Evolutionary conservation across 2,329 filamentous ascomycete genomes (phyloP), one percentile per base, ranked within the genome.

Genomic region (Trichophyton verrucosum): DNA sequence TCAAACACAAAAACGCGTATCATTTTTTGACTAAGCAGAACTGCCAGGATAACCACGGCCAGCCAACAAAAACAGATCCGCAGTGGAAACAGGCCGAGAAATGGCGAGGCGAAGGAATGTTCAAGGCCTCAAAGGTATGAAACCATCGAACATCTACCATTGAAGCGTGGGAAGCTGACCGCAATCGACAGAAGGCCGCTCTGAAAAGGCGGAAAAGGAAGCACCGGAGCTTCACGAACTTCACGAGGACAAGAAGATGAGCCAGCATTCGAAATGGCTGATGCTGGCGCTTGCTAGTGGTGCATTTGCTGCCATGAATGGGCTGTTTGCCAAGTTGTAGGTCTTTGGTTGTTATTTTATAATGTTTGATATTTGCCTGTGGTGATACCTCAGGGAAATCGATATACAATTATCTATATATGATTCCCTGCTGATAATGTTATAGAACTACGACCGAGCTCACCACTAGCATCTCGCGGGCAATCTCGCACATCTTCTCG

Each of bases 261-360:
- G 49, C 49, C 49, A 53, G 49, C 63, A 64, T 22, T 66, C 69
- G 56, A 71, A 71, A 64, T 80, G 77, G 77, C 75, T 86, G 53
- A 67, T 82, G 63, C 77, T 84, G 61, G 83, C 83, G 55, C 72
- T 85, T 40, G 77, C 81, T n/a, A 83, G 80, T 65, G 83, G 83
- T 61, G 77, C 78, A 46, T 86, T 83, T 69, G 83, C 83, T 17
- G 82, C 83, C 9, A 75, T 84, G 66, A 86, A 86, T 65, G 83
- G 83, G 58, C 79, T 85, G n/a, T 86, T 86, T 70, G 83, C 83
- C 9, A 86, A 86, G 72, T 75, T 86, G 81, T 83, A 75, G 46
- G 72, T 68, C 27, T 38, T 3, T 40, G 27, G 38, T 59, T 27
- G 13, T 15, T 57, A 6, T 30, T 15, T n/a, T 2, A 57, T 27